These are phyloP conservation scores for Citrus cavaleriei DNA, from an alignment of 345 rosid species.

Conservation along the genomic window DNA sequence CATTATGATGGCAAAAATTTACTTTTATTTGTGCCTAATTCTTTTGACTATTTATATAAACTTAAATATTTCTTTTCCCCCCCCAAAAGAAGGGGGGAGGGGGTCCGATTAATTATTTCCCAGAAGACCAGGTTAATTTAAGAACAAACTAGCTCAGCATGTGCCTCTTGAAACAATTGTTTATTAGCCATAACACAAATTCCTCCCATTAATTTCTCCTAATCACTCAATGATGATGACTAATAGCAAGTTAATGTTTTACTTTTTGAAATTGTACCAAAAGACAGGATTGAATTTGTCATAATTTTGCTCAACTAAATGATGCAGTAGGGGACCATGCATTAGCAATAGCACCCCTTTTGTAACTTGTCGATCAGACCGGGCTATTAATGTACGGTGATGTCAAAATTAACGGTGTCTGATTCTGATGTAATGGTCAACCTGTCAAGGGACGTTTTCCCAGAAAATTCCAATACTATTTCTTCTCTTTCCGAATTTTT, in stretches of 20 bases:
- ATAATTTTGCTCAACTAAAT: slow-evolving; percentile 2
- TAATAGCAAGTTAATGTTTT: neutral
- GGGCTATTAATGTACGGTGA: neutral
- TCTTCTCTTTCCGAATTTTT: neutral
- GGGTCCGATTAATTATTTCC: slow-evolving; percentile 9
- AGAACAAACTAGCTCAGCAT: neutral
- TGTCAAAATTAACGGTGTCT: neutral
- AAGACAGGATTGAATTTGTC: neutral
- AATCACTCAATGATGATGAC: neutral
- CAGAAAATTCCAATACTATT: too few species aligned
- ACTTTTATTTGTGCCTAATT: slow-evolving; percentile 9
- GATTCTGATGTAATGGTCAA: neutral
- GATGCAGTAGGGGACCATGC: slow-evolving; percentile 14
- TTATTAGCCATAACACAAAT: neutral
- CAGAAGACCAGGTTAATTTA: neutral
- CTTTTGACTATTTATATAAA: neutral
- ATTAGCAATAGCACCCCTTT: too few species aligned
- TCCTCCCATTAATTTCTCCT: neutral
- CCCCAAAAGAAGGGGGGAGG: too few species aligned
- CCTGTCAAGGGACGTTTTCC: neutral
- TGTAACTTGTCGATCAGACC: neutral
- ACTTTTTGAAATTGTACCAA: neutral
- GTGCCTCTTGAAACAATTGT: neutral
- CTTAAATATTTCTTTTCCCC: too few species aligned
- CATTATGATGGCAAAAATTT: slow-evolving; percentile 19